Base-by-base conservation (phyloP, 2,329 filamentous ascomycete genomes). In the Calonectria naviculata region DNA sequence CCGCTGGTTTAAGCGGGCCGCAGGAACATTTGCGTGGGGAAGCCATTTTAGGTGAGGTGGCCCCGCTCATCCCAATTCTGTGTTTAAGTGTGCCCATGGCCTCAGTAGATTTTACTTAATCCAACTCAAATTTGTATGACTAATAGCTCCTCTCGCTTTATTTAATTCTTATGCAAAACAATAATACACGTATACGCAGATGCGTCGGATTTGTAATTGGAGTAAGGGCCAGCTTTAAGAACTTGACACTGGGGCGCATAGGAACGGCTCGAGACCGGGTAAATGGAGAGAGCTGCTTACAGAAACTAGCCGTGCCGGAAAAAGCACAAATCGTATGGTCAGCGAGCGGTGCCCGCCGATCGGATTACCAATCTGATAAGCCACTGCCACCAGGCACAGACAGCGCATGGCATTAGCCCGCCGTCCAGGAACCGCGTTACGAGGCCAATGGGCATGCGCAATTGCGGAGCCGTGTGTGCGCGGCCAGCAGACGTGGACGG, bases 291-390 rank as follows among this genome's bases (percentile, higher is more conserved):
- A 26, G 12, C 29, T 8, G 2, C 31, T 36, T 36, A 9, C 10
- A n/a, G 5, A 36, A 58, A 34, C 52, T 8, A 58, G 21, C 19
- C n/a, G 12, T 15, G 13, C 21, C 52, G 31, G 52, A 58, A 38
- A 38, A 38, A 38, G 21, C n/a, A 26, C 34, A n/a, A 13, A 56
- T 56, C 52, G 52, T 38, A 56, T 26, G 52, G 31, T 56, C 52
- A 26, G 34, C 13, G 12, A 26, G 31, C 52, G 52, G 52, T 58
- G 31, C 12, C 24, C 21, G 52, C 52, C 52, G 52, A 38, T 19
- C 36, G 44, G 56, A 61, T 61, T 61, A 61, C 56, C 56, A 61
- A 61, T 61, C 56, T 61, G 56, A 44, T 44, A 61, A 44, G 56
- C 12, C 56, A 36, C 10, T 28, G 38, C 24, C 34, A 44, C 36